Base-by-base conservation (phyloP, 2,329 filamentous ascomycete species). In the Sporothrix mexicana region DNA sequence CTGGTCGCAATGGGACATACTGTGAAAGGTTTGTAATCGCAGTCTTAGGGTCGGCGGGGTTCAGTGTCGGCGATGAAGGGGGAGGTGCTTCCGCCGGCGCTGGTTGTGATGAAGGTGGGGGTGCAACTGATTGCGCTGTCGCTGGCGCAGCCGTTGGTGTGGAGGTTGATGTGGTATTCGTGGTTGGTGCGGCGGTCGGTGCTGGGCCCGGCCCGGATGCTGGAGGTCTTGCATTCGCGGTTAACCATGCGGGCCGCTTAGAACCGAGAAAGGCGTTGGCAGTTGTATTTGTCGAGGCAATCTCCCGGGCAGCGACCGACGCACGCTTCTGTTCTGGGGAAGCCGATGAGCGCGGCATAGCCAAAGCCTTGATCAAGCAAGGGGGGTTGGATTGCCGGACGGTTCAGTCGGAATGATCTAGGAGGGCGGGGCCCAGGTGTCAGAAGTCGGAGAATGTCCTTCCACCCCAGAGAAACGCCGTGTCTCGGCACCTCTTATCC, bases 241-340 rank as follows among this genome's bases (percentile, higher is more conserved):
- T 76, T 73, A 80, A 75, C 80, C 80, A 80, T 74, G 78, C 70
- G 67, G 77, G 79, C 69, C 79, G 76, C 12, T 75, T 75, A 25
- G 74, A 67, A 3, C 76, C 77, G 49, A 81, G 75, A 70, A 81
- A 81, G 25, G 76, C 72, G 69, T 77, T 78, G 30, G 77, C 78
- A 1, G 80, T 80, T 51, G 76, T 77, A 74, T 81, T 81, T 12
- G 79, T 74, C 1, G 74, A 74, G 1, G 78, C 77, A 74, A 79
- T 77, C 41, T 55, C 17, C 17, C 25, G 2, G 13, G 47, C 41
- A 8, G 20, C 23, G 4, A 12, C 17, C 7, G 47, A 17, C 49
- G 55, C 25, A 3, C 51, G 55, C 30, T n/a, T 66, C 69, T 70
- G 20, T 23, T 51, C 57, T n/a, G 47, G 73, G 20, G 23, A 64